phyloP scores from a whole-genome alignment of 208 protist species.

The Novymonas esmeraldas region DNA sequence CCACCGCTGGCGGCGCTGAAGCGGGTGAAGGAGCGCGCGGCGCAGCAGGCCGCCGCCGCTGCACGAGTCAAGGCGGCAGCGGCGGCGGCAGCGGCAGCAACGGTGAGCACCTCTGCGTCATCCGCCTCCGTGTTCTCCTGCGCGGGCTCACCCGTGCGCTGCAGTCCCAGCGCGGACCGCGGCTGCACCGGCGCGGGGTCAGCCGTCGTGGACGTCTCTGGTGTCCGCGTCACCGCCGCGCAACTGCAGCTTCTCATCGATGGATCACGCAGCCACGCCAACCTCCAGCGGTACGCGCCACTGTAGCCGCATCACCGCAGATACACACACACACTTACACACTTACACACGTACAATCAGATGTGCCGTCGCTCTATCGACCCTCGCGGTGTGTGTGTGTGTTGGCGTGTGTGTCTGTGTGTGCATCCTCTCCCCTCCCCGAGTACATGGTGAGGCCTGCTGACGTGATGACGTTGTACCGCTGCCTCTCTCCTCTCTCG shows the following conservation, averaged over 20 bases:
- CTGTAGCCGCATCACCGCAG: slow-evolving; percentile 7
- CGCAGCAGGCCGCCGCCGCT: slow-evolving; percentile 20
- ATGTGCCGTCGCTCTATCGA: too few species aligned
- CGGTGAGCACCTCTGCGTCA: neutral
- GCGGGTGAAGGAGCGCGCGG: slow-evolving; percentile 20
- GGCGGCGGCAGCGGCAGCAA: slow-evolving; percentile 8
- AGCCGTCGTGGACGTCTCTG: slow-evolving; percentile 11
- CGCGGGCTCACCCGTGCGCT: slow-evolving; percentile 7
- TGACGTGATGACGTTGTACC: too few species aligned
- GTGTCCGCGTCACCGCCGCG: slow-evolving; percentile 25
- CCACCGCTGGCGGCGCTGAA: slow-evolving; percentile 24
- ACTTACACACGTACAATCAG: too few species aligned
- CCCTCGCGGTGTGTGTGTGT: neutral
- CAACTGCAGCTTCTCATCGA: slow-evolving; percentile 30
- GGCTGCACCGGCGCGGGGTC: neutral
- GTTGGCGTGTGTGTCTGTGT: slow-evolving; percentile 1
- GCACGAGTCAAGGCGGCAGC: slow-evolving; percentile 8
- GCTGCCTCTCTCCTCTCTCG: too few species aligned
- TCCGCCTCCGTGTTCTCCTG: slow-evolving; percentile 19
- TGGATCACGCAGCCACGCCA: slow-evolving; percentile 17
- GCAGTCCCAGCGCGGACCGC: slow-evolving; percentile 19
- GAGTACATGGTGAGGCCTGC: too few species aligned
- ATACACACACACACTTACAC: too few species aligned
- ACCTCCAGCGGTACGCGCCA: slow-evolving; percentile 14
- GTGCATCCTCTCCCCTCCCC: too few species aligned